phyloP scores from a whole-genome alignment of 169 alveolate species.

The Cryptosporidium meleagridis region DNA sequence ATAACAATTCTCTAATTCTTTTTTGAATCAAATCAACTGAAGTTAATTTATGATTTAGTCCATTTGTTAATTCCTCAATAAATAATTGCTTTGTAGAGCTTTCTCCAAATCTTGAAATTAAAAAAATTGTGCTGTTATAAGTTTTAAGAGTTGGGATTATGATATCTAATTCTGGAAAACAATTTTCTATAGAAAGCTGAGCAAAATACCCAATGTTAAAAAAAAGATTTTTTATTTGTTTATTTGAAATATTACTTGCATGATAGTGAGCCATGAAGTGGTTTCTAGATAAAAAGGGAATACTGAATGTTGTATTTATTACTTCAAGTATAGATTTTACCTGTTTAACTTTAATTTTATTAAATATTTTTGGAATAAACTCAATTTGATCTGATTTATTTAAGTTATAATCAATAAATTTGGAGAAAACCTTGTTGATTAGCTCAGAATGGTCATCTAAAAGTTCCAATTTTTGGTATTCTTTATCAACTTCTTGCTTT shows the following conservation, averaged over 20 bases:
- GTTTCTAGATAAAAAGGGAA: constrained; percentile 35
- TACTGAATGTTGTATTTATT: constrained; percentile 16
- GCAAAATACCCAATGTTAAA: constrained; percentile 27
- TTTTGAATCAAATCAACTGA: not conserved
- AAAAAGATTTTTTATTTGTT: constrained; percentile 13
- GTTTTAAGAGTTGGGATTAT: not conserved
- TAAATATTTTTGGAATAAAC: not conserved
- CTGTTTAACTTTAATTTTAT: not conserved
- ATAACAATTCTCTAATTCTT: not conserved
- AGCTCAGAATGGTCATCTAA: constrained; percentile 12
- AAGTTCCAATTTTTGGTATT: constrained; percentile 36
- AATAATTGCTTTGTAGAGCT: constrained; percentile 47
- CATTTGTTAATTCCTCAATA: constrained; percentile 3
- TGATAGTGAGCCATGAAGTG: constrained; percentile 62
- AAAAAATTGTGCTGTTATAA: constrained; percentile 22
- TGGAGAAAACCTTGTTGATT: not conserved
- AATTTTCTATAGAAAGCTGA: constrained; percentile 4
- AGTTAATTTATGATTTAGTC: not conserved
- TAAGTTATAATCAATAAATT: not conserved
- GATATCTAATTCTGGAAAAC: constrained; percentile 7
- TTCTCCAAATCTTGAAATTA: constrained; percentile 53
- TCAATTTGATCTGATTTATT: not conserved
- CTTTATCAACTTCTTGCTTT: constrained; percentile 22
- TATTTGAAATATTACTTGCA: not conserved
- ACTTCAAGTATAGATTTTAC: constrained; percentile 23